phyloP scores from a whole-genome alignment of 108 stramenopile genomes.

The Cyclotella baltica region DNA sequence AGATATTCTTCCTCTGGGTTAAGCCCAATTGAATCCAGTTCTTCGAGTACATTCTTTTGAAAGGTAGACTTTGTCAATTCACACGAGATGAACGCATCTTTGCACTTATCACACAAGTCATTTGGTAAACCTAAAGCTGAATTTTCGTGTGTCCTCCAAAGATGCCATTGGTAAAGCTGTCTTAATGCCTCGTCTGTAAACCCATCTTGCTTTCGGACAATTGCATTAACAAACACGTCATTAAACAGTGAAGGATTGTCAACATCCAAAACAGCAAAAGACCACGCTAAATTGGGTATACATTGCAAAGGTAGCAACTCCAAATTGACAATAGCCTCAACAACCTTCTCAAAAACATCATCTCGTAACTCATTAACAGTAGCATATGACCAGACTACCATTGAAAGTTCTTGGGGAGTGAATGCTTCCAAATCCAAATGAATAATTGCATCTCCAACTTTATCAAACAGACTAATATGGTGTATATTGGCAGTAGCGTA shows the following conservation, averaged over 20 bases:
- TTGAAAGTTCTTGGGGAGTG: neutral
- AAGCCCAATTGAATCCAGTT: slow-evolving; percentile 1
- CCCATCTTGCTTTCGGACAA: neutral
- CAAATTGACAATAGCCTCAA: neutral
- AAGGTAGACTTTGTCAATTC: no score
- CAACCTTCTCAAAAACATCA: slow-evolving; percentile 4
- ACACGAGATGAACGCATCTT: slow-evolving; percentile 2
- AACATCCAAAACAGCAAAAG: neutral
- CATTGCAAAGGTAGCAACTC: neutral
- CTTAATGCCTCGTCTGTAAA: neutral
- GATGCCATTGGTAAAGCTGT: slow-evolving; percentile 32
- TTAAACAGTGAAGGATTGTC: slow-evolving; percentile 6
- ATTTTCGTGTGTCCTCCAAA: slow-evolving; percentile 16
- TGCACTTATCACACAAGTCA: neutral
- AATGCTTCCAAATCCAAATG: neutral
- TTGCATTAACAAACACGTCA: neutral
- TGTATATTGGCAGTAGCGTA: slow-evolving; percentile 5
- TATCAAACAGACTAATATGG: neutral
- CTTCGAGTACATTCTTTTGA: neutral
- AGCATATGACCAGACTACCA: slow-evolving; percentile 19
- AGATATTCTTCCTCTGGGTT: slow-evolving; percentile 26
- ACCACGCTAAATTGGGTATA: neutral
- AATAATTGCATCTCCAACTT: neutral
- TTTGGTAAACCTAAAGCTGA: neutral
- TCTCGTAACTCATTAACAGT: neutral